These are phyloP conservation scores for Ilyonectria sp. DNA, from an alignment of 2,329 filamentous ascomycete genomes.

Conservation along the genomic window DNA sequence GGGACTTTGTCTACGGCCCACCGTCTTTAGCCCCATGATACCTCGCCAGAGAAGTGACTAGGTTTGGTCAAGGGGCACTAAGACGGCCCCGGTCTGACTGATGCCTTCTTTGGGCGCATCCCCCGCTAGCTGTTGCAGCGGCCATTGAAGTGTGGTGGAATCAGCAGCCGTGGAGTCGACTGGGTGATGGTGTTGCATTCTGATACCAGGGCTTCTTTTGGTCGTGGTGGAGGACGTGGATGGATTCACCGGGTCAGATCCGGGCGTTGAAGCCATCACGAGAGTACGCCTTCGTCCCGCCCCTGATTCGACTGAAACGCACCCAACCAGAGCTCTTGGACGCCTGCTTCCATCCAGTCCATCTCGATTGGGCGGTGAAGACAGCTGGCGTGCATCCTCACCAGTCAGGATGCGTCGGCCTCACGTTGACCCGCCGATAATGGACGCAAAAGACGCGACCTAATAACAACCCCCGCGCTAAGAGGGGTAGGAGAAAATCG, in stretches of 20 bases:
- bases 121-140: neutral
- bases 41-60: neutral
- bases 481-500: slow-evolving; percentile 23
- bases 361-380: slow-evolving; percentile 21
- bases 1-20: neutral
- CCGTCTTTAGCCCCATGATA: neutral
- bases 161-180: neutral
- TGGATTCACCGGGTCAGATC: neutral
- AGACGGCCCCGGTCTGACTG: neutral
- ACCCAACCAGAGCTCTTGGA: neutral
- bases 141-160: neutral
- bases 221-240: neutral
- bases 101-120: neutral
- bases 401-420: slow-evolving; percentile 15
- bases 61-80: neutral
- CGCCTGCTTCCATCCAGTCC: neutral
- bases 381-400: neutral
- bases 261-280: neutral
- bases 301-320: neutral
- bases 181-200: neutral
- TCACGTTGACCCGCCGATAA: slow-evolving; percentile 27
- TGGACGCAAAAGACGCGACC: neutral
- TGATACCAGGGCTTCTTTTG: neutral
- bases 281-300: neutral
- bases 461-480: slow-evolving; percentile 39